phyloP scores from a whole-genome alignment of 129 eudicot genomes.

The Escallonia herrerae region DNA sequence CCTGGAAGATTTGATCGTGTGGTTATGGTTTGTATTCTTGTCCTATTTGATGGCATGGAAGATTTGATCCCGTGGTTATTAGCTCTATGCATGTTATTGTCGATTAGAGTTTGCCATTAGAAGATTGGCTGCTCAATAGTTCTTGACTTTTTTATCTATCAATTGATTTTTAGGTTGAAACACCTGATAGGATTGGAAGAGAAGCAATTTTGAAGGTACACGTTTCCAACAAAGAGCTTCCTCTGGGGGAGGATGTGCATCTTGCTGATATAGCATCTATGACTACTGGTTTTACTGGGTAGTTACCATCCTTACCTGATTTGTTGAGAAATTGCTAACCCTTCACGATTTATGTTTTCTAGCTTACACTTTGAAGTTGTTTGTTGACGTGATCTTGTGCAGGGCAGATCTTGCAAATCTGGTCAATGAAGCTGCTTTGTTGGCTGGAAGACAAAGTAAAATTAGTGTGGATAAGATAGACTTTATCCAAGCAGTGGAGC shows the following conservation, averaged over 20 bases:
- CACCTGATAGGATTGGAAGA: conserved; percentile 97
- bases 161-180: conserved; percentile 65
- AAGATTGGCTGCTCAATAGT: no score
- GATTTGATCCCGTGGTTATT: no score
- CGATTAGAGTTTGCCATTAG: no score
- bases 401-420: conserved; percentile 99
- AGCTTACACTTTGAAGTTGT: conserved; percentile 4
- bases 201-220: conserved; percentile 81
- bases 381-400: conserved; percentile 25
- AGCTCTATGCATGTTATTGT: no score
- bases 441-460: conserved; percentile 88
- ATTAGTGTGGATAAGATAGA: conserved; percentile 71
- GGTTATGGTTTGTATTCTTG: conserved; percentile 68
- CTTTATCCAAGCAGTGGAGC: conserved; percentile 93
- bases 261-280: conserved; percentile 72
- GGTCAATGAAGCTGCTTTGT: conserved; percentile 97
- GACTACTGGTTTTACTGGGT: conserved; percentile 99
- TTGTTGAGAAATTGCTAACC: conserved; percentile 4
- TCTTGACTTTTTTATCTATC: no score
- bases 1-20: conserved; percentile 99
- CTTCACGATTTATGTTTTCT: background rate
- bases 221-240: conserved; percentile 86
- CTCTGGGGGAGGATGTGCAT: conserved; percentile 76
- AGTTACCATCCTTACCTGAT: conserved; percentile 5
- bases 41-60: no score